phyloP scores from a whole-genome alignment of 805 yeast species.

The Tetrapisispora namnaoensis region DNA sequence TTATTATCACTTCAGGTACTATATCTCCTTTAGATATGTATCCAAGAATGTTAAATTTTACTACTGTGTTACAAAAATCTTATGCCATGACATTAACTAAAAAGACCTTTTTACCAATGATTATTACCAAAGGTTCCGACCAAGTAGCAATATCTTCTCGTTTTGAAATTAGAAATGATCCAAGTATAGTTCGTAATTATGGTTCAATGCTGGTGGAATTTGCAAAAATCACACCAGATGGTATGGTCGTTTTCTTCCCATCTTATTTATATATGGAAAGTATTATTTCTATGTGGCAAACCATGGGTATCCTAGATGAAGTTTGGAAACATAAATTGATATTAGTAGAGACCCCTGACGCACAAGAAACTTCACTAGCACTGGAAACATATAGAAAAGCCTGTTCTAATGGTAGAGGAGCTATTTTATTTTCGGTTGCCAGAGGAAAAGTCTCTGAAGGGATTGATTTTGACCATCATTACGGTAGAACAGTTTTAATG shows the following conservation, averaged over 20 bases:
- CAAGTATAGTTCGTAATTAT: conserved; percentile 93
- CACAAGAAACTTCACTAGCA: conserved; percentile 94
- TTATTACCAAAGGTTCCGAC: conserved; percentile 95
- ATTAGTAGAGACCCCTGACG: conserved; percentile 96
- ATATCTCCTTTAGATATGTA: conserved; percentile 98
- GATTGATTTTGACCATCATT: conserved; percentile 97
- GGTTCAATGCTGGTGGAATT: conserved; percentile 89
- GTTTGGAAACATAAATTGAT: conserved; percentile 96
- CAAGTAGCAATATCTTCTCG: conserved; percentile 95
- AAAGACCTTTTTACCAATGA: conserved; percentile 86
- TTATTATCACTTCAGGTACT: conserved; percentile 94
- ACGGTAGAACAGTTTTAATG: conserved; percentile 95
- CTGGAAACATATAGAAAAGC: conserved; percentile 93
- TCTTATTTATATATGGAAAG: conserved; percentile 96
- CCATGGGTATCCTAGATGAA: conserved; percentile 95
- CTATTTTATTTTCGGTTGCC: conserved; percentile 90
- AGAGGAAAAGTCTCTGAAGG: conserved; percentile 99
- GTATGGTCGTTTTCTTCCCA: conserved; percentile 95
- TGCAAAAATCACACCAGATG: conserved; percentile 94
- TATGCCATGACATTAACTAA: conserved; percentile 93
- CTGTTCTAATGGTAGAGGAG: conserved; percentile 96
- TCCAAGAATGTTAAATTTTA: conserved; percentile 91
- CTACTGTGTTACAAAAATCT: conserved; percentile 87
- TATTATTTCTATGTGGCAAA: conserved; percentile 97
- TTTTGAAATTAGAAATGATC: conserved; percentile 94